Base-by-base conservation (phyloP, 352 stramenopile species). In the Phytophthora chlamydospora region DNA sequence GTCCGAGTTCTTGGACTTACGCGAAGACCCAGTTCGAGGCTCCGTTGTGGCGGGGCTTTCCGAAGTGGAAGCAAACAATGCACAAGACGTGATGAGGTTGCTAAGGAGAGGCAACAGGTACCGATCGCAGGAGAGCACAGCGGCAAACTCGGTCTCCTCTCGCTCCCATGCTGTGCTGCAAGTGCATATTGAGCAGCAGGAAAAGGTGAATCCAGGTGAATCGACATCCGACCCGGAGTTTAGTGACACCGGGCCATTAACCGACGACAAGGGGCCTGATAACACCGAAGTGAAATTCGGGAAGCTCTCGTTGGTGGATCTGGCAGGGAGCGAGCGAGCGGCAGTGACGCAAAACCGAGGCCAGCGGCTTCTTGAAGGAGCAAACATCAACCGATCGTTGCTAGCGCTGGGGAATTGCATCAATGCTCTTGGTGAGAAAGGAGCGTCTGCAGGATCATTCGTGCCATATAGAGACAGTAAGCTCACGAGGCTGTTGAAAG, bases 311-410 rank as follows among this genome's bases (percentile, higher is more conserved):
- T 57, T 98, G 12, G 88, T 98, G 2, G 93, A 98, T 64, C 72
- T 98, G 9, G 93, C 92, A 0, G 93, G 93, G 27, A 95, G 80
- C n/a, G 93, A 98, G 54, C 71, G 93, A 39, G 93, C 93, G 2
- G 85, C 89, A 9, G 85, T 93, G 54, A 98, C 92, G 7, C 82
- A 97, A 56, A 97, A 98, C 63, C 76, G 81, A 4, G 92, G 92
- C 0, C 63, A 88, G 34, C 83, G 91, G 14, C 61, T 97, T 9
- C 66, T 91, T 4, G 92, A 98, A 72, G 93, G 92, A 24, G 93
- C 92, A 2, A 97, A 98, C 60, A 98, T 98, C 60, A 98, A 98
- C 47, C 77, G 91, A 0, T 96, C 83, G 19, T 52, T 98, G n/a
- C 53, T 97, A 3, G 91, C 93, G 7, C 53, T 98, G 7, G 92